Base-by-base conservation (phyloP, 331 rosid genomes). In the Quercus lobata region DNA sequence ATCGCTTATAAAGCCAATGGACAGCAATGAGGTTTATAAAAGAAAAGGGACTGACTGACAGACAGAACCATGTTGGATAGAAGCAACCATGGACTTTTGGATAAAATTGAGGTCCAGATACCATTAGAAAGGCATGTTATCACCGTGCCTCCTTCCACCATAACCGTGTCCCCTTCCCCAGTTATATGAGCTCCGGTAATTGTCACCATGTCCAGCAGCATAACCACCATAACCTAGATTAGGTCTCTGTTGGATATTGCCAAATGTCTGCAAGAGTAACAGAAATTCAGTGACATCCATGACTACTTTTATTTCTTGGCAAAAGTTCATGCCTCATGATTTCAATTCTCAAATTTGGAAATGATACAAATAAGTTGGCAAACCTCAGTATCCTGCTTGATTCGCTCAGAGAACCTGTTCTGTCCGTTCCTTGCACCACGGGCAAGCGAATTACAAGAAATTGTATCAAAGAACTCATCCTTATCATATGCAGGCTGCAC, bases 381-480 rank as follows among this genome's bases (percentile, higher is more conserved):
- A 85, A 92, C 94, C 91, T 90, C 89, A 69, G 84, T 79, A 83
- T 88, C 87, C 72, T 46, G 44, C 61, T 27, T 78, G 68, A 75
- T 75, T 70, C 83, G 75, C 79, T 74, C 84, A 27, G 81, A 79
- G 76, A 69, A 79, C 71, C 74, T 72, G 62, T 46, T 72, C 55
- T 79, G 84, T 49, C 72, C 88, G 19, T 74, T 83, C 62, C 85
- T 78, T 32, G 74, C 76, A 71, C 90, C 85, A 53, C 80, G 84
- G 71, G 37, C 69, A 55, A 82, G 81, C 8, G 86, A 76, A 74
- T 79, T 73, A 70, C 90, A 81, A 2, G 94, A 91, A 73, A 91
- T 91, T 79, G 97, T 82, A 84, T 92, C 94, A 83, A 92, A 92
- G 84, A 92, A 92, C 55, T 92, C 94, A 71, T 90, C 97, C 84